Conservation (phyloP, 1,284 basidiomycete species). For the Peniophora sp. region DNA sequence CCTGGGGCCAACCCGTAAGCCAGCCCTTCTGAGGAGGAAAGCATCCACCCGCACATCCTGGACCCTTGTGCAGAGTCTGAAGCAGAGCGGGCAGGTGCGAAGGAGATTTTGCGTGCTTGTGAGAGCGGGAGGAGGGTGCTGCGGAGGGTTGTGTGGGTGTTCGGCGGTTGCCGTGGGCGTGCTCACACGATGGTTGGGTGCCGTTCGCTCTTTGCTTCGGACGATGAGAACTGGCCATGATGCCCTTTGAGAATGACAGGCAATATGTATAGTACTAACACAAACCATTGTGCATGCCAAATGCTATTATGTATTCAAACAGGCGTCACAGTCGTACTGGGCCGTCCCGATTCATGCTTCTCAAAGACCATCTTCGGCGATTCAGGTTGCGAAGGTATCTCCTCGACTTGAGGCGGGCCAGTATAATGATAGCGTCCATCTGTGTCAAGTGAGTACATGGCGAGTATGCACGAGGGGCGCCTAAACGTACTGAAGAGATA, state of each 20-base stretch:
- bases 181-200: no score
- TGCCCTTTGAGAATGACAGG: no score
- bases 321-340: no score
- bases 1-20: constrained; percentile 21
- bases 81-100: constrained; percentile 26
- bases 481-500: constrained; percentile 42
- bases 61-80: constrained; percentile 16
- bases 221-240: no score
- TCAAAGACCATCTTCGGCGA: no score
- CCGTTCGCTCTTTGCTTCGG: no score
- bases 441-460: neutral
- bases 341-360: no score
- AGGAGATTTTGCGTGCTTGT: constrained; percentile 13
- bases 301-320: no score
- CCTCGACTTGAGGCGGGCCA: neutral
- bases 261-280: no score
- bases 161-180: constrained; percentile 2
- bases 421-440: neutral
- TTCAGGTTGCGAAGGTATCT: no score
- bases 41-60: constrained; percentile 20
- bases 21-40: constrained; percentile 37
- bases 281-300: no score
- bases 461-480: neutral
- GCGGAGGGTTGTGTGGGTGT: neutral
- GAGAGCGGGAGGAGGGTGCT: neutral